phyloP scores from a whole-genome alignment of 148 eudicot genomes.

The Fagopyrum homotropicum region DNA sequence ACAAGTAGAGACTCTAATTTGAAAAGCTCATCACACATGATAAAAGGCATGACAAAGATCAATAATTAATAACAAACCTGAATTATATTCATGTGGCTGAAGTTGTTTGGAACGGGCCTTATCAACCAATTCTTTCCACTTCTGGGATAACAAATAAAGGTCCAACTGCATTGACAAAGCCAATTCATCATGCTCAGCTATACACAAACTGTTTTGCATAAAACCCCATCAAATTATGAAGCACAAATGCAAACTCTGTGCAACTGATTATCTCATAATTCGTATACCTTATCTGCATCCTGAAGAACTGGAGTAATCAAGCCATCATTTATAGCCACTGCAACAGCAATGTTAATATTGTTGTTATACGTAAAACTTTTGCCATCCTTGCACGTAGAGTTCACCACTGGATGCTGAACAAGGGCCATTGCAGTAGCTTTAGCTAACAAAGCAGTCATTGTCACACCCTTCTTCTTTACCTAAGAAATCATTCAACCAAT shows the following conservation, averaged over 20 bases:
- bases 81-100: conserved; percentile 78
- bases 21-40: not conserved
- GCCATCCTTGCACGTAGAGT: conserved; percentile 79
- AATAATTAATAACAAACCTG: conserved; percentile 35
- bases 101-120: conserved; percentile 83
- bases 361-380: conserved; percentile 76
- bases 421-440: conserved; percentile 89
- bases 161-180: conserved; percentile 53
- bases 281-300: conserved; percentile 84
- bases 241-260: not conserved
- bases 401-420: conserved; percentile 79
- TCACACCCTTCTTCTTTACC: conserved; percentile 84
- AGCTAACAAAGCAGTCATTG: conserved; percentile 79
- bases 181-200: not conserved
- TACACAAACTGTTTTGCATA: not conserved
- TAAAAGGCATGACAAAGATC: not conserved
- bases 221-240: not conserved
- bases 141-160: conserved; percentile 78
- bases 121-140: conserved; percentile 90
- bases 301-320: conserved; percentile 92
- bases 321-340: conserved; percentile 87
- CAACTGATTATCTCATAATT: not conserved
- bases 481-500: conserved; percentile 13
- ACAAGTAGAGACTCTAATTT: not conserved
- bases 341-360: conserved; percentile 81